Evolutionary conservation across 805 yeast species (phyloP).

Genomic region (Sungouiella thailandica): DNA sequence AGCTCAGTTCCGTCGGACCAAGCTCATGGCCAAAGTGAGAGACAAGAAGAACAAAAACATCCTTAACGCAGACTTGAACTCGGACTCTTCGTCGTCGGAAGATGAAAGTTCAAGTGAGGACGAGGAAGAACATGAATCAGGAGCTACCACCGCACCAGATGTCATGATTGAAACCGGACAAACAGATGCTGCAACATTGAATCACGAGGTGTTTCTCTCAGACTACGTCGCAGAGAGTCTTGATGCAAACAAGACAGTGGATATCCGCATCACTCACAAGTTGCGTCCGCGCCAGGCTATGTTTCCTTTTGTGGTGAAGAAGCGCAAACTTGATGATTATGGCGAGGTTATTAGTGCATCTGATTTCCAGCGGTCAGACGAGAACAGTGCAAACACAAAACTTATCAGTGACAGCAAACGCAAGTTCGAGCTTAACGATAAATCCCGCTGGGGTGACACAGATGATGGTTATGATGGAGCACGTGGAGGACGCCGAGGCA

Average conservation of each 20-base stretch:
- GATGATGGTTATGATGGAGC: constrained; percentile 8
- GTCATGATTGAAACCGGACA: not conserved
- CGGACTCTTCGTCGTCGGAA: constrained; percentile 17
- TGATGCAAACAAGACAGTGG: constrained; percentile 45
- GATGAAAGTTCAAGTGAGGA: constrained; percentile 29
- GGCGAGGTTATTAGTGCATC: constrained; percentile 71
- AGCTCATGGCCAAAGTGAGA: constrained; percentile 36
- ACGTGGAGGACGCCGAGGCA: constrained; percentile 9
- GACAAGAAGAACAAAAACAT: constrained; percentile 37
- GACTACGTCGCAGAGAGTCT: constrained; percentile 35
- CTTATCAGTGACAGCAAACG: constrained; percentile 35
- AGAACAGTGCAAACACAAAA: constrained; percentile 39
- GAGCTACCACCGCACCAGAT: constrained; percentile 17
- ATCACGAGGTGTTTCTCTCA: constrained; percentile 37
- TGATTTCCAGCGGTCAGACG: constrained; percentile 51
- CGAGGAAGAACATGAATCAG: constrained; percentile 29
- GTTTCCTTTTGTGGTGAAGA: constrained; percentile 69
- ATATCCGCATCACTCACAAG: constrained; percentile 43
- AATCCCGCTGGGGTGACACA: constrained; percentile 23
- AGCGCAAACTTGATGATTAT: constrained; percentile 74
- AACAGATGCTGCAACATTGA: constrained; percentile 17
- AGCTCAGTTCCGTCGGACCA: constrained; percentile 41
- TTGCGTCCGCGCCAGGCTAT: constrained; percentile 52
- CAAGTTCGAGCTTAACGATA: constrained; percentile 29
- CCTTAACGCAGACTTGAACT: constrained; percentile 32